Conservation (phyloP, 2,329 filamentous ascomycete species). For the Trichoderma breve region DNA sequence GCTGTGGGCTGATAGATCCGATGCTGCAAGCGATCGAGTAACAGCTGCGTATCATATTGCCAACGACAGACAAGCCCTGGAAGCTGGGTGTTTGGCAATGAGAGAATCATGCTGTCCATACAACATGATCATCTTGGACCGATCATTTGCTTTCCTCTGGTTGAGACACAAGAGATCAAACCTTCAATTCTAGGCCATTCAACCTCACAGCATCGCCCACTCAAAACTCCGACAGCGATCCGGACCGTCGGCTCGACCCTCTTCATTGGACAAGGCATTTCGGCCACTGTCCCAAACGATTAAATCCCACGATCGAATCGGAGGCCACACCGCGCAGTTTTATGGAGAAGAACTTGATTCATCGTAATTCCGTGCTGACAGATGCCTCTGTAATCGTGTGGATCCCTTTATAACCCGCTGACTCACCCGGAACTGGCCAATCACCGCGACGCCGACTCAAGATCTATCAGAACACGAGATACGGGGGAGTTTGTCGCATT, state of each 20-base stretch:
- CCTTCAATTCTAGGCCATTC: neutral
- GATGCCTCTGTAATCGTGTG: constrained; percentile 8
- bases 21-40: neutral
- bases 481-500: neutral
- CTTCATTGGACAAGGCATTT: neutral
- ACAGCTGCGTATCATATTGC: neutral
- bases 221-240: neutral
- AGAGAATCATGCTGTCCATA: neutral
- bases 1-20: neutral
- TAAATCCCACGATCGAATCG: neutral
- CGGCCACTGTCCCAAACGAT: neutral
- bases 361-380: constrained; percentile 1
- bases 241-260: neutral
- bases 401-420: neutral
- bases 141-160: neutral
- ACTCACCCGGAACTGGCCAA: neutral
- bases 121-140: accelerated
- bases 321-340: neutral
- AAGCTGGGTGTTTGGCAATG: neutral
- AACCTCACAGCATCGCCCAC: neutral
- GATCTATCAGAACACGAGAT: neutral
- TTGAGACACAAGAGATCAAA: neutral
- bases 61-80: neutral
- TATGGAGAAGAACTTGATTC: neutral
- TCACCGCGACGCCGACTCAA: neutral